Base-by-base conservation (phyloP, 2,329 filamentous ascomycete species). In the Trichophyton benhamiae region DNA sequence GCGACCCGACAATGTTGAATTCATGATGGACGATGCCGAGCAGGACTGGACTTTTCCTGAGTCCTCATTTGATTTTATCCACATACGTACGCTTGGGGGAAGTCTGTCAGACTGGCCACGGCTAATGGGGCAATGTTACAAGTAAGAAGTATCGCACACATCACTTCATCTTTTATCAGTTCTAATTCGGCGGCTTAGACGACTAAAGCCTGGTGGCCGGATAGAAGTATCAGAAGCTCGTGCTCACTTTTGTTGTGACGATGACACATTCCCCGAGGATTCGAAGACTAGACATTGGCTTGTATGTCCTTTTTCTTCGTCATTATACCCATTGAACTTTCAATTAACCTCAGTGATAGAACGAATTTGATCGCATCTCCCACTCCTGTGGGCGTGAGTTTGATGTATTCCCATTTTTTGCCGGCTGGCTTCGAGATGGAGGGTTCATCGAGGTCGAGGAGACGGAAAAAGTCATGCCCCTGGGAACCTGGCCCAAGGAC, bases 1-100 rank as follows among this genome's bases (percentile, higher is more conserved):
- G 67, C 76, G 85, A 11, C 84, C 83, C 15, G 77, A 80, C 9
- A 86, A 86, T 67, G 77, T 83, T n/a, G 76, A 76, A 6, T 86
- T 86, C 72, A 75, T 84, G 62, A 78, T 87, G 8, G 84, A 87
- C 66, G 83, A 87, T 67, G 79, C 80, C 58, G 82, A 85, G 64
- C 76, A 80, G 55, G 77, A 81, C 7, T 87, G 84, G 84, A 70
- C 77, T 27, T 82, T 80, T 58, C 71, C 75, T 3, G 74, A 79
- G 60, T 30, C 63, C 13, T 70, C 69, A 13, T 84, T 82, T 67
- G 83, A 86, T 68, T 78, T 81, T 64, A 79, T 86, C 77, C 75
- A 80, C 77, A 67, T 77, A 72, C 66, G 78, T 68, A 67, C 79
- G 74, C 75, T 82, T 76, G 66, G 75, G 65, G 77, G 77, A 27